Evolutionary conservation across 2,329 filamentous ascomycete species (phyloP).

Genomic region (Fusarium subtropicale): DNA sequence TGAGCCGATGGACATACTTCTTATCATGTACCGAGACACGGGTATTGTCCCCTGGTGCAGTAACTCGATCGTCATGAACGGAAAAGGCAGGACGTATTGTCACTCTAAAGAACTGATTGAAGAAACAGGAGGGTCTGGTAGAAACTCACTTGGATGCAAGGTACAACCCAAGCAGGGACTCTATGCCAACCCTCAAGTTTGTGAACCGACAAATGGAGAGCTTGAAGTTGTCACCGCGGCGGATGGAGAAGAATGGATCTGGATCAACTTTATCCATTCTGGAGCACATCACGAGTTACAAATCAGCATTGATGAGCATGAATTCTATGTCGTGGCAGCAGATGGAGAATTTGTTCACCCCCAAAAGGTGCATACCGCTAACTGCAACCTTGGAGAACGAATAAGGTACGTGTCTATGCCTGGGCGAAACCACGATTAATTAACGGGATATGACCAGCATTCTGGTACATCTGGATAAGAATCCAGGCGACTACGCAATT

Average conservation of each 20-base stretch:
- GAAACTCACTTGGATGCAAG: not conserved
- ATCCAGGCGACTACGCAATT: not conserved
- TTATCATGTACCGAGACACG: not conserved
- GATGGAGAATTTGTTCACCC: not conserved
- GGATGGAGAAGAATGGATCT: not conserved
- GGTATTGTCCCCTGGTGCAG: not conserved
- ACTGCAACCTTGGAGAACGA: not conserved
- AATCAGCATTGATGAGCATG: not conserved
- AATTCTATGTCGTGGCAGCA: not conserved
- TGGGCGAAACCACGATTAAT: accelerated
- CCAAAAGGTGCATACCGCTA: not conserved
- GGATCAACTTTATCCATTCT: slow-evolving; percentile 1
- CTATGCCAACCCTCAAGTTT: not conserved
- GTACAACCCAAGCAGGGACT: not conserved
- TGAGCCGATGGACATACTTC: not conserved
- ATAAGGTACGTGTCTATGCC: not conserved
- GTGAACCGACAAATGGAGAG: not conserved
- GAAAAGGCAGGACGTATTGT: not conserved
- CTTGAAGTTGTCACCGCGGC: not conserved
- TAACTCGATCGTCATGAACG: not conserved
- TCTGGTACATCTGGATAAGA: not conserved
- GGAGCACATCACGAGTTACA: not conserved
- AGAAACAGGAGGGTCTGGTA: not conserved
- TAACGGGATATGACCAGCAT: not conserved
- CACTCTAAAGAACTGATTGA: not conserved